These are phyloP conservation scores for Schoenoplectus triqueter DNA, from an alignment of 202 grass and related monocot species.

Conservation along the genomic window DNA sequence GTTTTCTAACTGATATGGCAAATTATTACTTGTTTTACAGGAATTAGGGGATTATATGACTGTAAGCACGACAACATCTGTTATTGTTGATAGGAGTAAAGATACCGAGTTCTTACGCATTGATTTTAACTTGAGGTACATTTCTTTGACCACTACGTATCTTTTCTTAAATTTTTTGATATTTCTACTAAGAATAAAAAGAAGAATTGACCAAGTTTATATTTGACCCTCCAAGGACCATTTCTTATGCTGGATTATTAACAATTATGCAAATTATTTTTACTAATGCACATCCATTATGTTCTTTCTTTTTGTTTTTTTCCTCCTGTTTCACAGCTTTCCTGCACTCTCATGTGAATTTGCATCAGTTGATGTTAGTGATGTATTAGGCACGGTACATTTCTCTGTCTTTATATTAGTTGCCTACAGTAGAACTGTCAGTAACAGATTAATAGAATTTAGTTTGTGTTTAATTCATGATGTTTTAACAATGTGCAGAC, in stretches of 20 bases:
- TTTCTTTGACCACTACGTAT: background rate
- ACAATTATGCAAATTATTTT: background rate
- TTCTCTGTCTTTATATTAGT: constrained; percentile 26
- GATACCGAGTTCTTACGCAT: constrained; percentile 93
- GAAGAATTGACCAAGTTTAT: background rate
- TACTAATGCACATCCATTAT: background rate
- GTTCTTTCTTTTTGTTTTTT: constrained; percentile 27
- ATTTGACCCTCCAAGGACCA: background rate
- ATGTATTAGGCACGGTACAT: constrained; percentile 96
- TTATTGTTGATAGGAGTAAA: constrained; percentile 95
- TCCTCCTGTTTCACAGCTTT: constrained; percentile 66
- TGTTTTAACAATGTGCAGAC: constrained; percentile 72
- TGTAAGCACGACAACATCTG: constrained; percentile 78
- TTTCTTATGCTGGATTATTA: background rate
- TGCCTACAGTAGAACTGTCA: constrained; percentile 6
- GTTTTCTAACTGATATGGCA: constrained; percentile 3
- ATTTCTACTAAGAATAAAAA: constrained; percentile 15
- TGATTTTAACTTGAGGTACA: constrained; percentile 94
- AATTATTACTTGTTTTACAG: constrained; percentile 57
- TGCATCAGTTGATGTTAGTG: constrained; percentile 92
- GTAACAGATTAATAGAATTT: background rate
- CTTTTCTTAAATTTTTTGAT: background rate
- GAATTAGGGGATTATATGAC: constrained; percentile 89
- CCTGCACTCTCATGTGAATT: constrained; percentile 98
- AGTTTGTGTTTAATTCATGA: constrained; percentile 21